Conservation (phyloP, 768 basidiomycete species). For the Psilocybe cyanescens region DNA sequence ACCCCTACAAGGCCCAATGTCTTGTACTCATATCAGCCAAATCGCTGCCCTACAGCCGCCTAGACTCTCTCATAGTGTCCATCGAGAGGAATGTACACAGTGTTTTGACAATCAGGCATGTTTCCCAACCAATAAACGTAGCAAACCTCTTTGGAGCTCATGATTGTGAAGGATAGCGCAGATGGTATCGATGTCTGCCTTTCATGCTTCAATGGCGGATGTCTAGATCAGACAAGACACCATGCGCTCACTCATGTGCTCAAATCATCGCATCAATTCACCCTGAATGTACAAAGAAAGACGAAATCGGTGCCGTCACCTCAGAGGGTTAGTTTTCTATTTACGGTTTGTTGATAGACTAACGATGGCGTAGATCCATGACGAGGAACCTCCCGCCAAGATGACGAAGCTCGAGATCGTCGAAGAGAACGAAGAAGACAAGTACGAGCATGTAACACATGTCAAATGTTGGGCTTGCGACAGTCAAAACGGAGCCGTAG, state of each 20-base stretch:
- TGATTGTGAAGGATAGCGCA: slow-evolving; percentile 58
- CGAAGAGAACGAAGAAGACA: slow-evolving; percentile 88
- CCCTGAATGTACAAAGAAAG: slow-evolving; percentile 84
- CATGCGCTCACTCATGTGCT: slow-evolving; percentile 77
- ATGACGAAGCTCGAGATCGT: slow-evolving; percentile 88
- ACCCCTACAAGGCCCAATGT: slow-evolving; percentile 23
- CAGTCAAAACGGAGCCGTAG: slow-evolving; percentile 44
- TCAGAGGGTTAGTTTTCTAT: slow-evolving; percentile 47
- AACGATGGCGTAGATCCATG: slow-evolving; percentile 54
- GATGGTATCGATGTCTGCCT: slow-evolving; percentile 90
- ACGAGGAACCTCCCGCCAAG: slow-evolving; percentile 85
- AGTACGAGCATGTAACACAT: slow-evolving; percentile 68
- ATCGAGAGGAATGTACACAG: slow-evolving; percentile 95
- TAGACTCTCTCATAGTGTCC: slow-evolving; percentile 69
- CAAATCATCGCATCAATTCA: slow-evolving; percentile 75
- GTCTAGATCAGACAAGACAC: slow-evolving; percentile 60
- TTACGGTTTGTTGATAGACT: not conserved
- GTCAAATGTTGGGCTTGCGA: slow-evolving; percentile 84
- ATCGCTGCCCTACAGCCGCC: slow-evolving; percentile 58
- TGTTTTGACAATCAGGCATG: slow-evolving; percentile 93
- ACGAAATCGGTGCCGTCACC: slow-evolving; percentile 57
- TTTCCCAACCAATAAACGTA: slow-evolving; percentile 2
- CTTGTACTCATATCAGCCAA: slow-evolving; percentile 58
- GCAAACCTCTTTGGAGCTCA: not conserved
- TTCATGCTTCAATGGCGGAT: slow-evolving; percentile 93